phyloP scores from a whole-genome alignment of 768 basidiomycete species.

The Kwoniella europaea region DNA sequence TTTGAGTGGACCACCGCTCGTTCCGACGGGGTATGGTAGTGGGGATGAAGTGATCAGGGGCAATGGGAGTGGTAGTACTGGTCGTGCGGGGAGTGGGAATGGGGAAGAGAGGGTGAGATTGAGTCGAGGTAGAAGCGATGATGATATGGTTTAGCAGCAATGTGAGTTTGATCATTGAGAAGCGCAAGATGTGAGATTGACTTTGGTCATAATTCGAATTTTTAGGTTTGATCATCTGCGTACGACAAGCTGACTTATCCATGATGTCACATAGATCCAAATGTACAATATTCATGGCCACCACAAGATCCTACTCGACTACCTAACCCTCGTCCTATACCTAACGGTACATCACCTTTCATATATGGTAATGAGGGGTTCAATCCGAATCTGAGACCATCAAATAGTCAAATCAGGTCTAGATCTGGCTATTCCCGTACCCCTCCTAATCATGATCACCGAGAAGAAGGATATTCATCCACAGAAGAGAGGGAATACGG shows the following conservation, averaged over 20 bases:
- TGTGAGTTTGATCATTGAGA: background rate
- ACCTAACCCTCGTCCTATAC: constrained; percentile 44
- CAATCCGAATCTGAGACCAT: constrained; percentile 76
- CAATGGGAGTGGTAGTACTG: constrained; percentile 27
- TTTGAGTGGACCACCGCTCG: constrained; percentile 24
- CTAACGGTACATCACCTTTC: constrained; percentile 65
- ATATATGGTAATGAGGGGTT: constrained; percentile 75
- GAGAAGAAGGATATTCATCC: constrained; percentile 26
- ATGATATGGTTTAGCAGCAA: constrained; percentile 26
- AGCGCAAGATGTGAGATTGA: background rate
- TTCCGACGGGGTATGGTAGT: constrained; percentile 30
- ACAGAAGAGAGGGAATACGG: constrained; percentile 33
- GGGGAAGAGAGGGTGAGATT: constrained; percentile 22
- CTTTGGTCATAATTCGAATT: constrained; percentile 11
- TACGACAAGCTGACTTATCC: constrained; percentile 9
- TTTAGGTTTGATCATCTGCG: constrained; percentile 1
- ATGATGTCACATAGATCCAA: constrained; percentile 54
- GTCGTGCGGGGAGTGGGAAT: constrained; percentile 19
- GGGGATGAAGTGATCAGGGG: constrained; percentile 15
- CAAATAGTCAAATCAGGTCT: constrained; percentile 60
- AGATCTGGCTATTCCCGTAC: constrained; percentile 6
- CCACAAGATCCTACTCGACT: constrained; percentile 67
- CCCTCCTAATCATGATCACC: background rate
- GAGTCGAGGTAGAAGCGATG: constrained; percentile 20
- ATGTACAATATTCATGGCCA: constrained; percentile 68